Percentiles rank a stretch among this genome's conserved stretches.
Conservation (phyloP, 129 eudicot species). For the Glebionis coronaria region DNA sequence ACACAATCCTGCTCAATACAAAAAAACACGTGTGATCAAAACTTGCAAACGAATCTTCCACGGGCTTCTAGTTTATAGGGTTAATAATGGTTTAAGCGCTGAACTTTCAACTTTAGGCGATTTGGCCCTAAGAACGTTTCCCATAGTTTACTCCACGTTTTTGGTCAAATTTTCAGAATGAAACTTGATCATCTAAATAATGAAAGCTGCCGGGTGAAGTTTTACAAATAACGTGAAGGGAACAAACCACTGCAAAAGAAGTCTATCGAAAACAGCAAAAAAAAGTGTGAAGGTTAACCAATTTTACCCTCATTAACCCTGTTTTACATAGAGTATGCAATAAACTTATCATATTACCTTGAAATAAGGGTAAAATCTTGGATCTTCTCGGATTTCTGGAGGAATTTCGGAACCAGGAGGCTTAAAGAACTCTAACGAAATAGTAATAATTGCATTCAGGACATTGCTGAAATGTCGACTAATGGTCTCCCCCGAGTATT, state of each 20-base stretch:
- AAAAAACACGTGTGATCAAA: neutral
- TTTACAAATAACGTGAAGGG: too few relatives aligned
- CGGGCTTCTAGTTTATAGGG: too few relatives aligned
- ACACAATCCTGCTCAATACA: conserved; percentile 48
- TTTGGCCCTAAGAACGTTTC: too few relatives aligned
- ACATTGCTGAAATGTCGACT: conserved; percentile 72
- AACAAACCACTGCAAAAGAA: too few relatives aligned
- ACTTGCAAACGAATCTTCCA: neutral
- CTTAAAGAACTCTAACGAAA: conserved; percentile 56
- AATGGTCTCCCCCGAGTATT: conserved; percentile 64
- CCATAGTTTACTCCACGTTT: too few relatives aligned
- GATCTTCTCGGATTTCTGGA: conserved; percentile 56
- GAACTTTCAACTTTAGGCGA: neutral
- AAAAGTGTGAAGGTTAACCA: too few relatives aligned
- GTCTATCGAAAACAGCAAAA: too few relatives aligned
- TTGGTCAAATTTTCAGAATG: too few relatives aligned
- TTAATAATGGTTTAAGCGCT: too few relatives aligned
- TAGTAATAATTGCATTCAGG: conserved; percentile 49
- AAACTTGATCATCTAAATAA: too few relatives aligned
- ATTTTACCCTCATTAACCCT: too few relatives aligned
- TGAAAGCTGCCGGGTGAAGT: too few relatives aligned
- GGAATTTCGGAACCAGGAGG: conserved; percentile 51
- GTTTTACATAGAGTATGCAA: neutral
- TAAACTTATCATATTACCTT: conserved; percentile 28
- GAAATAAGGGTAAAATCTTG: conserved; percentile 64